These are phyloP conservation scores for Tuber melanosporum DNA, from an alignment of 495 filamentous ascomycete genomes.

Conservation along the genomic window DNA sequence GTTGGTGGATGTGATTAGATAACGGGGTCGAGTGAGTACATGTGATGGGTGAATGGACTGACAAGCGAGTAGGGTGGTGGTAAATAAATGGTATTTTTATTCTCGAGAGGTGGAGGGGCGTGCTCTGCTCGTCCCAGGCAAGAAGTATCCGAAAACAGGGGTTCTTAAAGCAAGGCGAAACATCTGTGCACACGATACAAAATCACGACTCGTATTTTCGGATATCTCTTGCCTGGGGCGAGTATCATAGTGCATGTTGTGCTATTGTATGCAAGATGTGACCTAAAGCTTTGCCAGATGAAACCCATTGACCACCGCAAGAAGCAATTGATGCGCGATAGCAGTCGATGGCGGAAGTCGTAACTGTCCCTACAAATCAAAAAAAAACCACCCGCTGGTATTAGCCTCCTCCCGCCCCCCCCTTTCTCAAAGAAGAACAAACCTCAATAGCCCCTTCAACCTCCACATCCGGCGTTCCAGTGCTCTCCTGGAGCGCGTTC, in stretches of 20 bases:
- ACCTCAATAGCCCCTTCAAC: slow-evolving; percentile 61
- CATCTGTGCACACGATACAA: too few relatives aligned
- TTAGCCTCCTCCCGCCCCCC: slow-evolving; percentile 14
- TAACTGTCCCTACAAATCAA: slow-evolving; percentile 50
- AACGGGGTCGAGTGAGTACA: neutral
- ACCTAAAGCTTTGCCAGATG: slow-evolving; percentile 21
- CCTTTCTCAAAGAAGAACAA: slow-evolving; percentile 34
- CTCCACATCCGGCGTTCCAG: slow-evolving; percentile 60
- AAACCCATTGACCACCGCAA: slow-evolving; percentile 51
- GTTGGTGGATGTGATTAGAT: neutral
- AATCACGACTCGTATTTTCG: too few relatives aligned
- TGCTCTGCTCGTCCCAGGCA: neutral
- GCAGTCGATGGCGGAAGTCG: slow-evolving; percentile 68
- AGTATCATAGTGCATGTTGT: neutral
- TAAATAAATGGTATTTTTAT: neutral
- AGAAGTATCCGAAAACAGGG: too few relatives aligned
- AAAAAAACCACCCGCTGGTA: neutral
- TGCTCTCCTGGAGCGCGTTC: slow-evolving; percentile 55
- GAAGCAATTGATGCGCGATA: slow-evolving; percentile 69
- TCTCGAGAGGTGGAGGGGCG: neutral
- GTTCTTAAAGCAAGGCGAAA: too few relatives aligned
- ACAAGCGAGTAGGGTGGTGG: neutral
- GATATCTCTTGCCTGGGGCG: neutral
- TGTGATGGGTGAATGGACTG: neutral
- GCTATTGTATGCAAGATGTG: neutral